phyloP scores from a whole-genome alignment of 2,329 filamentous ascomycete genomes.

The Paramyrothecium sp. region DNA sequence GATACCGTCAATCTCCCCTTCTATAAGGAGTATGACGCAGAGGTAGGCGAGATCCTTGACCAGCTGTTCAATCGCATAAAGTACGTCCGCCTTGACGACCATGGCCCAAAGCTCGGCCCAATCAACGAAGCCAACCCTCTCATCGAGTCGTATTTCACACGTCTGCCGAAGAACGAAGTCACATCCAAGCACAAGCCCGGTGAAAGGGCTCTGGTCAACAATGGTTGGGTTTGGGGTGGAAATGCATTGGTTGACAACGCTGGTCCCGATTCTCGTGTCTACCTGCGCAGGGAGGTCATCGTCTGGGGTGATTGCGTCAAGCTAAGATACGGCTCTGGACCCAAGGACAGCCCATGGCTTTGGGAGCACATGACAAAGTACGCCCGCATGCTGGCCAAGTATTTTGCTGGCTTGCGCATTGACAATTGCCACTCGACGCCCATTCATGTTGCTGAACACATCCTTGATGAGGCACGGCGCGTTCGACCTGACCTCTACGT shows the following conservation, averaged over 20 bases:
- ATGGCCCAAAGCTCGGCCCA: slow-evolving; percentile 82
- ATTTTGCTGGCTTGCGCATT: slow-evolving; percentile 93
- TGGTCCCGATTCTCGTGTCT: slow-evolving; percentile 84
- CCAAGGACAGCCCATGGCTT: slow-evolving; percentile 84
- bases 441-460: slow-evolving; percentile 88
- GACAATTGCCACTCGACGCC: slow-evolving; percentile 98
- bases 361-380: slow-evolving; percentile 97
- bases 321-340: slow-evolving; percentile 79
- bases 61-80: slow-evolving; percentile 94
- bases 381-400: slow-evolving; percentile 86
- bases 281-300: slow-evolving; percentile 92
- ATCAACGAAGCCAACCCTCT: slow-evolving; percentile 77
- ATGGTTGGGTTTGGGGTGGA: slow-evolving; percentile 98
- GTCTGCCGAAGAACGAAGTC: slow-evolving; percentile 74
- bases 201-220: slow-evolving; percentile 84
- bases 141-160: slow-evolving; percentile 93
- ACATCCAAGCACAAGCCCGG: slow-evolving; percentile 75
- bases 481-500: slow-evolving; percentile 87
- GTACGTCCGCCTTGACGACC: slow-evolving; percentile 87
- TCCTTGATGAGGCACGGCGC: slow-evolving; percentile 88
- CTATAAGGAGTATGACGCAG: slow-evolving; percentile 88
- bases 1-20: slow-evolving; percentile 84
- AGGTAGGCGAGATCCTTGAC: slow-evolving; percentile 79
- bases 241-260: slow-evolving; percentile 94
- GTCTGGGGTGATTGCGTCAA: slow-evolving; percentile 99